Evolutionary conservation across 345 rosid species (phyloP).

Genomic region (Mallotus nudiflorus): DNA sequence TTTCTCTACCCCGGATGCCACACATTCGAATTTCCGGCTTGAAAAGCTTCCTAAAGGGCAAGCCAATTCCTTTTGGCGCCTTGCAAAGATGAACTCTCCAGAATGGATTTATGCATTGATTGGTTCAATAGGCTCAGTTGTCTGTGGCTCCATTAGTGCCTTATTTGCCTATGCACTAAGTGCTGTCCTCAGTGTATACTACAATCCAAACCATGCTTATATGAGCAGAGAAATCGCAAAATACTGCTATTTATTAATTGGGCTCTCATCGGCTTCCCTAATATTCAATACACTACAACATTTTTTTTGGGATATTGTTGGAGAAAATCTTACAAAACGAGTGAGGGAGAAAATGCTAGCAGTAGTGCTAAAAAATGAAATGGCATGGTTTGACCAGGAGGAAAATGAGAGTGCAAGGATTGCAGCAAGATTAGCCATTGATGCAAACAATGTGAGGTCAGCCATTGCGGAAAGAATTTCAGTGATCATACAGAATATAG

Average conservation of each 20-base stretch:
- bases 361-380: slow-evolving; percentile 85
- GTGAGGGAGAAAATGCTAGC: slow-evolving; percentile 92
- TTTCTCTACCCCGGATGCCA: slow-evolving; percentile 91
- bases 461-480: slow-evolving; percentile 97
- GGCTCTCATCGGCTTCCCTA: slow-evolving; percentile 92
- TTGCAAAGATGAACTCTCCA: slow-evolving; percentile 94
- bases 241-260: slow-evolving; percentile 86
- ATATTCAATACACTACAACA: slow-evolving; percentile 93
- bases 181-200: slow-evolving; percentile 88
- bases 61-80: slow-evolving; percentile 96
- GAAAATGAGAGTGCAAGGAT: slow-evolving; percentile 95
- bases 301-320: slow-evolving; percentile 96
- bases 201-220: slow-evolving; percentile 77
- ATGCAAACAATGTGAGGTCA: slow-evolving; percentile 96
- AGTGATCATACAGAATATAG: slow-evolving; percentile 92
- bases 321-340: slow-evolving; percentile 94
- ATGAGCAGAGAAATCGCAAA: slow-evolving; percentile 86
- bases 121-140: slow-evolving; percentile 85
- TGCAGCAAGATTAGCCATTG: slow-evolving; percentile 86
- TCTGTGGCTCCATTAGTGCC: slow-evolving; percentile 92
- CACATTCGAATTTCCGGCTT: slow-evolving; percentile 65
- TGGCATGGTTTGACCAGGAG: slow-evolving; percentile 99
- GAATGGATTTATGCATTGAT: slow-evolving; percentile 91
- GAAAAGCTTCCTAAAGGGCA: slow-evolving; percentile 96
- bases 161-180: slow-evolving; percentile 95